Conservation (phyloP, 192 early-diverging fungal genomes). For the Thoreauomyces humboldtii region DNA sequence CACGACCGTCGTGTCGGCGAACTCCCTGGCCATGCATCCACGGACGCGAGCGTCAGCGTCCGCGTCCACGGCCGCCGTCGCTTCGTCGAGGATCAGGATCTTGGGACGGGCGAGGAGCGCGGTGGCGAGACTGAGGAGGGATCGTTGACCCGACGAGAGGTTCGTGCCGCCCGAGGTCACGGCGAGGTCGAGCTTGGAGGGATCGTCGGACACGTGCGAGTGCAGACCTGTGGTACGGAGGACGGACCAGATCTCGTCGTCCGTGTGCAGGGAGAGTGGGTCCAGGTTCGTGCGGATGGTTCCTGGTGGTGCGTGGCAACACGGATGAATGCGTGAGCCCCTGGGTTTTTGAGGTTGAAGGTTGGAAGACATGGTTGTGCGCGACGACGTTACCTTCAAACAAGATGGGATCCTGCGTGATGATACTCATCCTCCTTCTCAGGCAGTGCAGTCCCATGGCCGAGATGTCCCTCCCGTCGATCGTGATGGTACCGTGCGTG, state of each 20-base stretch:
- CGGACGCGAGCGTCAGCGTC: conserved; percentile 68
- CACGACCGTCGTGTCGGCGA: conserved; percentile 57
- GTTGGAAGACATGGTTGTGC: conserved; percentile 72
- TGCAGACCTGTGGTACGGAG: conserved; percentile 44
- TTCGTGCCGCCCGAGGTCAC: conserved; percentile 72
- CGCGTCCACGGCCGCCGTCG: conserved; percentile 22
- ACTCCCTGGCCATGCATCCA: conserved; percentile 43
- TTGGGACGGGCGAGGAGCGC: conserved; percentile 45
- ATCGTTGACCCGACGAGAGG: conserved; percentile 72
- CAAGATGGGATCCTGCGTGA: conserved; percentile 60
- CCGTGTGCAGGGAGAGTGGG: conserved; percentile 41
- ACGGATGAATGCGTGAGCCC: too few species aligned
- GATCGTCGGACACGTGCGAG: conserved; percentile 54
- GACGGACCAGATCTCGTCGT: conserved; percentile 44
- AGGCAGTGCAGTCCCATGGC: conserved; percentile 55
- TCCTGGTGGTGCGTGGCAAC: too few species aligned
- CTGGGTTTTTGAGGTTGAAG: too few species aligned
- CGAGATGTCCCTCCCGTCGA: conserved; percentile 65
- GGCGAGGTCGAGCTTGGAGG: conserved; percentile 62
- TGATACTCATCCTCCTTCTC: conserved; percentile 47
- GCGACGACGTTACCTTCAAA: conserved; percentile 38
- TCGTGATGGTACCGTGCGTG: conserved; percentile 44
- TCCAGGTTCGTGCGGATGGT: conserved; percentile 63
- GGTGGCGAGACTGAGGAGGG: conserved; percentile 51
- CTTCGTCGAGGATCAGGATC: conserved; percentile 37